Evolutionary conservation across 306 rosid genomes (phyloP).

Genomic region (Medicago lupulina): DNA sequence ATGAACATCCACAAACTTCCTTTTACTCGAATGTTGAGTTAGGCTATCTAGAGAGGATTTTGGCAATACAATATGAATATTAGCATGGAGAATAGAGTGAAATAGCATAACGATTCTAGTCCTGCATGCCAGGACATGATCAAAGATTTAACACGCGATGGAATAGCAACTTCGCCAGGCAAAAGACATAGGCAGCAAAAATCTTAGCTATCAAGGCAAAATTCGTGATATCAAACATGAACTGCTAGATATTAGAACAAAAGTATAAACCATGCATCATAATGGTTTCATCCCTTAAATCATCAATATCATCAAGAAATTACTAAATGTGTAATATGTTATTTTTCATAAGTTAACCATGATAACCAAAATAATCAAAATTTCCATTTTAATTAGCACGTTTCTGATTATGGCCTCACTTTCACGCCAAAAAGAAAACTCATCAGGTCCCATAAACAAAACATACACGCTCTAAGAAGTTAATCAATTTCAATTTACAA

Average conservation of each 20-base stretch:
- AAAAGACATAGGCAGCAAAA: conserved; percentile 3
- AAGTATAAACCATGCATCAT: not conserved
- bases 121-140: not conserved
- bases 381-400: conserved; percentile 10
- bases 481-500: conserved; percentile 6
- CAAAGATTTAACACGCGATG: conserved; percentile 11
- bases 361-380: conserved; percentile 7
- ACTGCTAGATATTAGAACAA: not conserved
- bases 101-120: conserved; percentile 8
- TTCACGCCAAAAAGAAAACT: conserved; percentile 13
- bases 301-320: conserved; percentile 3
- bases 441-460: conserved; percentile 12
- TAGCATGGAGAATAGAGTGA: conserved; percentile 26
- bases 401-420: conserved; percentile 20
- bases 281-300: not conserved
- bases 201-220: conserved; percentile 11
- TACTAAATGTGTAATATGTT: conserved; percentile 33
- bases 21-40: conserved; percentile 7
- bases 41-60: not conserved
- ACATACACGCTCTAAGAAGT: conserved; percentile 4
- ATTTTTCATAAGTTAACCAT: not conserved
- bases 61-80: conserved; percentile 28
- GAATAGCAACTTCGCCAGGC: conserved; percentile 9
- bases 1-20: conserved; percentile 8
- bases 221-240: conserved; percentile 3